Base-by-base conservation (phyloP, 176 grass and related monocot genomes). In the Tuctoria greenei region DNA sequence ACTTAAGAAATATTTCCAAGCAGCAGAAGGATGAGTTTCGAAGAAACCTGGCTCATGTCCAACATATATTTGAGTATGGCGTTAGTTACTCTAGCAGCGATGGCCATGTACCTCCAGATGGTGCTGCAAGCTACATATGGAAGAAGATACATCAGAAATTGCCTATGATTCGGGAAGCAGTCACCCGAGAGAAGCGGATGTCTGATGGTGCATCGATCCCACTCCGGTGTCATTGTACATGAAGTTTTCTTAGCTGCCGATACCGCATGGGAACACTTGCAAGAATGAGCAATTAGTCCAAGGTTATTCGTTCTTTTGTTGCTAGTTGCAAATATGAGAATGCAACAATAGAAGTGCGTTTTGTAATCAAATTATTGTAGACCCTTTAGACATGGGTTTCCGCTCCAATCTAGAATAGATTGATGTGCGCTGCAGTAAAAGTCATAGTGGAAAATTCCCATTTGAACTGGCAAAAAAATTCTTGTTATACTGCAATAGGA, bases 41-140 rank as follows among this genome's bases (percentile, higher is more conserved):
- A 44, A 67, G 55, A 74, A 92, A 94, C 45, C 54, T 98, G 82
- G 82, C 82, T 59, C 61, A 1, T 14, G 73, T 94, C 27, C 91
- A 94, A 76, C 79, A 38, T 49, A 47, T 74, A 7, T 94, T 98
- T 68, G 84, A 98, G 82, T 98, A 88, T 14, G 82, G 88, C 8
- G 86, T 73, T 60, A 68, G 68, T 26, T 75, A 67, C 31, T 82
- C 61, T 1, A 59, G 79, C 8, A 83, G 90, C 31, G 71, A 39
- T 39, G 70, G 54, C 52, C 43, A 66, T 42, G 9, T 16, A 31
- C 59, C 70, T 1, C 23, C 67, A 7, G 69, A 81, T 74, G 89
- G 95, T 75, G 86, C 91, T 44, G 95, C 94, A 46, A 86, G 77
- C 67, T 80, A 88, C 81, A 80, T 98, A 75, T 94, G 95, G 91